Evolutionary conservation across 2,329 filamentous ascomycete genomes (phyloP).

Genomic region (Exophiala dermatitidis): DNA sequence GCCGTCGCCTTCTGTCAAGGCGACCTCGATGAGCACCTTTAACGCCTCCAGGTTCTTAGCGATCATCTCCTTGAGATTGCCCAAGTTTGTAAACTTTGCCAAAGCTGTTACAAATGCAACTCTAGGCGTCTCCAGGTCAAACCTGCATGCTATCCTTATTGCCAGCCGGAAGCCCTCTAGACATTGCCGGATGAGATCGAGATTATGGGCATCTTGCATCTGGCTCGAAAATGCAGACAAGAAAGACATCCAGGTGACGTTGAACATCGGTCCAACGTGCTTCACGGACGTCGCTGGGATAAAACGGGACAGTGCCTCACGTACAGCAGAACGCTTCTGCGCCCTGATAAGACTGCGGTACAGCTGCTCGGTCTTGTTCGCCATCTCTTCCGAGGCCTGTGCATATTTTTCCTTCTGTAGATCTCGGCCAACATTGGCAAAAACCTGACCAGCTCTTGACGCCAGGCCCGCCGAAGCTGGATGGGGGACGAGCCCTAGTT

Average conservation of each 20-base stretch:
- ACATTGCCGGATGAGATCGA: conserved; percentile 85
- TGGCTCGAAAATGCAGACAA: conserved; percentile 89
- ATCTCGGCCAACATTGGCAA: conserved; percentile 87
- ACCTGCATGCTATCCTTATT: conserved; percentile 85
- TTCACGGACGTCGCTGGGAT: conserved; percentile 90
- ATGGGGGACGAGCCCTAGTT: conserved; percentile 58
- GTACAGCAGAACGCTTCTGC: conserved; percentile 71
- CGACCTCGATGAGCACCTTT: conserved; percentile 84
- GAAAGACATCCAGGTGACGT: conserved; percentile 98
- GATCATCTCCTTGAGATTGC: conserved; percentile 90
- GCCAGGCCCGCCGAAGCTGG: conserved; percentile 61
- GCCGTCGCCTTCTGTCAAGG: conserved; percentile 84
- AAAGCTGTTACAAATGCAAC: conserved; percentile 92
- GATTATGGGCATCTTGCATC: conserved; percentile 86
- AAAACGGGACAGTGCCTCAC: conserved; percentile 62
- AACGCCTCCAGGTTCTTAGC: conserved; percentile 94
- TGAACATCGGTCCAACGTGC: conserved; percentile 97
- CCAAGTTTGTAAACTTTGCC: conserved; percentile 89
- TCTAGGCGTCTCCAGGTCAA: conserved; percentile 84
- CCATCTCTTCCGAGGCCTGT: conserved; percentile 93
- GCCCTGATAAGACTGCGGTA: conserved; percentile 90
- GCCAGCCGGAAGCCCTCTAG: conserved; percentile 93
- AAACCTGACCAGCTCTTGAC: conserved; percentile 75
- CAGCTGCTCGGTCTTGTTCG: conserved; percentile 69
- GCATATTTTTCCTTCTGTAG: conserved; percentile 87